phyloP scores from a whole-genome alignment of 129 eudicot genomes.

The Artemisia argyi region DNA sequence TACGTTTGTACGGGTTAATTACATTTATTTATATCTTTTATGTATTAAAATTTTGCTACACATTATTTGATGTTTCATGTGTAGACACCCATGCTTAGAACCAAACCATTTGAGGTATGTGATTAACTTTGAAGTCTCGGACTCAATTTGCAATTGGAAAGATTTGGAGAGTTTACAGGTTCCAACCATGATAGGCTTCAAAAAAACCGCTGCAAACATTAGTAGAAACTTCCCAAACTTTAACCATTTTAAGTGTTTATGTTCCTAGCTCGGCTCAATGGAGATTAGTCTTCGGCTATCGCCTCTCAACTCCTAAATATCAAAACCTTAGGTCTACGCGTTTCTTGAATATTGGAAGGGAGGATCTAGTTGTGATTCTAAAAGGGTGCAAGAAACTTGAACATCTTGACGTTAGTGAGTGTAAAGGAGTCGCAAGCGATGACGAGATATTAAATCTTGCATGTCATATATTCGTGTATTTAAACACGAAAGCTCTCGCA shows the following conservation, averaged over 20 bases:
- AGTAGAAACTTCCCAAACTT: constrained; percentile 20
- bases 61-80: background rate
- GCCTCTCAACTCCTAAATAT: constrained; percentile 20
- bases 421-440: background rate
- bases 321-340: constrained; percentile 3
- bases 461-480: constrained; percentile 6
- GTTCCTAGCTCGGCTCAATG: background rate
- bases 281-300: constrained; percentile 14
- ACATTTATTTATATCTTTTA: too few relatives aligned
- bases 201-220: constrained; percentile 10
- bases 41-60: too few relatives aligned
- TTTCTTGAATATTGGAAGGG: background rate
- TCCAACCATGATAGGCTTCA: constrained; percentile 2
- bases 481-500: too few relatives aligned
- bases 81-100: constrained; percentile 15
- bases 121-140: constrained; percentile 24
- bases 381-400: constrained; percentile 17
- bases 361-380: constrained; percentile 3
- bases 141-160: constrained; percentile 6
- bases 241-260: background rate
- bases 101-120: constrained; percentile 24
- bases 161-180: constrained; percentile 12
- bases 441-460: constrained; percentile 7
- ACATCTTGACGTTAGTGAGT: constrained; percentile 8
- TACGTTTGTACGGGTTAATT: too few relatives aligned